phyloP scores from a whole-genome alignment of 2,329 filamentous ascomycete genomes.

The Colletotrichum godetiae region DNA sequence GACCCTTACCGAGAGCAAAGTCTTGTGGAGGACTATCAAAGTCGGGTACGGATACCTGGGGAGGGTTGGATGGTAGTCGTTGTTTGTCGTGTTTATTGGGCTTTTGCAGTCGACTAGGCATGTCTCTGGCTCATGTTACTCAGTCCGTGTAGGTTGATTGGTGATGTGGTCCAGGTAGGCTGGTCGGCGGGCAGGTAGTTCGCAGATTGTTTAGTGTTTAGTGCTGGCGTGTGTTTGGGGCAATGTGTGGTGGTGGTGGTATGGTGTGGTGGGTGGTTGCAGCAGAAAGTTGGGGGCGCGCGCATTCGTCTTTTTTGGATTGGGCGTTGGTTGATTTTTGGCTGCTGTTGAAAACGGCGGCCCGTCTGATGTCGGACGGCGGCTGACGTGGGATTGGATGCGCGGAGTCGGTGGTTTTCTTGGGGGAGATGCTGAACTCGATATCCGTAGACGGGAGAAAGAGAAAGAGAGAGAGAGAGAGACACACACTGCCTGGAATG shows the following conservation, averaged over 20 bases:
- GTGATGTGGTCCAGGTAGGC: not conserved
- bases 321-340: not conserved
- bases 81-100: conserved; percentile 44
- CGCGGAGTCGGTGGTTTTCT: not conserved
- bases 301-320: conserved; percentile 19
- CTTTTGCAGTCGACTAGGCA: conserved; percentile 45
- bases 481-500: not conserved
- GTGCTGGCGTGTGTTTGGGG: not conserved
- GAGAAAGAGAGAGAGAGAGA: not conserved
- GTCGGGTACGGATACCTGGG: conserved; percentile 37
- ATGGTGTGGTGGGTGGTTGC: conserved; percentile 2
- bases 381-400: conserved; percentile 21
- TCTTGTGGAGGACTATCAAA: conserved; percentile 49
- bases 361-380: conserved; percentile 22
- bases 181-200: conserved; percentile 12
- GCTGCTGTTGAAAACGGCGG: conserved; percentile 25
- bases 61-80: conserved; percentile 19
- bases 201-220: conserved; percentile 8
- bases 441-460: no score
- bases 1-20: conserved; percentile 37
- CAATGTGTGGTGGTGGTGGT: not conserved
- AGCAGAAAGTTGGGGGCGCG: conserved; percentile 11
- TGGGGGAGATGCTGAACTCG: not conserved
- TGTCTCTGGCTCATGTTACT: conserved; percentile 39
- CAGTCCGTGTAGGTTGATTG: not conserved